Conservation (phyloP, 345 rosid genomes). For the Acer negundo region DNA sequence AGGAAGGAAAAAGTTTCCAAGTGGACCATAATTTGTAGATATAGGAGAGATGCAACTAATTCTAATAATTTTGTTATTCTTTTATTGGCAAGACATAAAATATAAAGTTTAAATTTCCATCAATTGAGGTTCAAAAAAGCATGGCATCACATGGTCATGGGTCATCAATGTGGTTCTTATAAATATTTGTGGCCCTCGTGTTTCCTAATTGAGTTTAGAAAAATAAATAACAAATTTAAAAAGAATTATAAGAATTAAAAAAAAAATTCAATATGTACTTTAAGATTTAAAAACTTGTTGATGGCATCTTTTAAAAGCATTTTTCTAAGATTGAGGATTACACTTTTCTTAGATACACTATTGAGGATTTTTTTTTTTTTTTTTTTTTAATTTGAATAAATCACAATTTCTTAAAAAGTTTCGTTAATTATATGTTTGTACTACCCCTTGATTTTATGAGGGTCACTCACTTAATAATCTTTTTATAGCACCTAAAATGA, state of each 20-base stretch:
- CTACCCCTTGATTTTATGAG: too few species aligned
- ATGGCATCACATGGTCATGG: slow-evolving; percentile 4
- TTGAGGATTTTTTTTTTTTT: too few species aligned
- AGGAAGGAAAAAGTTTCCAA: background rate
- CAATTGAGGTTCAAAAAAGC: background rate
- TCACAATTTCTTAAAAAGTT: too few species aligned
- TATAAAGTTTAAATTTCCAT: background rate
- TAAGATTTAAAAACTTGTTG: background rate
- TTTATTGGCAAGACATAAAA: slow-evolving; percentile 5
- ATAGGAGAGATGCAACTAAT: background rate
- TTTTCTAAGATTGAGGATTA: too few species aligned
- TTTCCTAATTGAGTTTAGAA: background rate
- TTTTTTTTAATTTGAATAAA: too few species aligned
- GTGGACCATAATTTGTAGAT: background rate
- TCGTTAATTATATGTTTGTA: too few species aligned
- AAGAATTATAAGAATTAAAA: background rate
- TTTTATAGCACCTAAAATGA: too few species aligned
- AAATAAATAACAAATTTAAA: too few species aligned
- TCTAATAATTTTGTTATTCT: background rate
- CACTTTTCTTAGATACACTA: too few species aligned
- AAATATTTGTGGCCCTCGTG: background rate
- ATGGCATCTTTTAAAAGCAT: too few species aligned
- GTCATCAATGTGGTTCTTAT: background rate
- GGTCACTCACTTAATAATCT: too few species aligned
- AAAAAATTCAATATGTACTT: too few species aligned